Conservation (phyloP, 1,284 basidiomycete species). For the Caloboletus firmus region DNA sequence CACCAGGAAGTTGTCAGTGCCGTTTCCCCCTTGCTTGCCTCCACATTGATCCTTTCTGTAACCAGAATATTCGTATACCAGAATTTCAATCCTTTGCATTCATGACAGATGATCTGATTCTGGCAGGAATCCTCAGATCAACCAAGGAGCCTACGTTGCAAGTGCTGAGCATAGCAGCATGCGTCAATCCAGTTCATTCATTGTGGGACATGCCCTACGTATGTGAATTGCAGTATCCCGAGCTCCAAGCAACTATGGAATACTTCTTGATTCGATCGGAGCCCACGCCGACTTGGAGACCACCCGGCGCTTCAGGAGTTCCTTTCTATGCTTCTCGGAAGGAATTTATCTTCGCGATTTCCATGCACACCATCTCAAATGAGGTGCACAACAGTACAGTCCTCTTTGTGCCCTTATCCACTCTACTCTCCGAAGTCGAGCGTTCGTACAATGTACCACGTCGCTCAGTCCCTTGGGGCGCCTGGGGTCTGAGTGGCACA, state of each 20-base stretch:
- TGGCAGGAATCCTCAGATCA: conserved; percentile 40
- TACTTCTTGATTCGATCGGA: conserved; percentile 49
- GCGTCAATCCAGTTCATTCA: conserved; percentile 1
- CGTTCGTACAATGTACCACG: conserved; percentile 43
- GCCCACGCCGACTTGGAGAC: conserved; percentile 49
- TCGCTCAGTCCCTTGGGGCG: conserved; percentile 44
- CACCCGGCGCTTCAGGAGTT: conserved; percentile 20
- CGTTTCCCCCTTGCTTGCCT: conserved; percentile 1
- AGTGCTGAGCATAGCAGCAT: conserved; percentile 34
- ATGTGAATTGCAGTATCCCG: conserved; percentile 44
- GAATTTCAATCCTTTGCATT: conserved; percentile 27
- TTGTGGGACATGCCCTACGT: conserved; percentile 33
- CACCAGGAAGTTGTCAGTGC: conserved; percentile 38
- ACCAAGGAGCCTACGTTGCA: conserved; percentile 23
- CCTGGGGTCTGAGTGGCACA: conserved; percentile 50
- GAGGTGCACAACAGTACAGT: conserved; percentile 16
- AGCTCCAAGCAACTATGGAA: conserved; percentile 26
- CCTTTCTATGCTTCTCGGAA: conserved; percentile 27
- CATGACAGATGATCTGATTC: conserved; percentile 38
- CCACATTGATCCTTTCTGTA: neutral
- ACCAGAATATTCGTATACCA: conserved; percentile 17
- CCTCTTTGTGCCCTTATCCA: conserved; percentile 26
- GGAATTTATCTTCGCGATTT: conserved; percentile 29
- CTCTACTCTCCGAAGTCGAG: conserved; percentile 47
- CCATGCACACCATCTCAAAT: conserved; percentile 10